Conservation (phyloP, 116 monocot species). For the Posidonia oceanica region DNA sequence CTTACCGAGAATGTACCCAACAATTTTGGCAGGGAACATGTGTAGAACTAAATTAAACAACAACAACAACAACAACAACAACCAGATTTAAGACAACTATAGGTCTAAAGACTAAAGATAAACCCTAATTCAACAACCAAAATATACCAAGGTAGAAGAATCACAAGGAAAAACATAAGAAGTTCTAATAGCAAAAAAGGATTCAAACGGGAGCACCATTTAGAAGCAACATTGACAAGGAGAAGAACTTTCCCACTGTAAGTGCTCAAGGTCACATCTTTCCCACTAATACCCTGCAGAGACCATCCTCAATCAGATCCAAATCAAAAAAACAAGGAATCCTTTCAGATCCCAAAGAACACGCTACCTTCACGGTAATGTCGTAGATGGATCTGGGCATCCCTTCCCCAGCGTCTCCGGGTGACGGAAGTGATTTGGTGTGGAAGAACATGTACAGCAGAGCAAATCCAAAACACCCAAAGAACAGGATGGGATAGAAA, state of each 20-base stretch:
- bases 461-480: too few species aligned
- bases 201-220: slow-evolving; percentile 14
- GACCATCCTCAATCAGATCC: not conserved
- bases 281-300: slow-evolving; percentile 31
- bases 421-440: not conserved
- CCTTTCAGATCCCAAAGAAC: not conserved
- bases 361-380: slow-evolving; percentile 13
- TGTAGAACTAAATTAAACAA: too few species aligned
- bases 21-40: too few species aligned
- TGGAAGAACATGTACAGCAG: not conserved
- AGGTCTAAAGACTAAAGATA: too few species aligned
- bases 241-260: slow-evolving; percentile 44
- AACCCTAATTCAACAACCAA: not conserved
- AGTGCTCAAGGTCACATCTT: slow-evolving; percentile 23
- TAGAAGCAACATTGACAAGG: slow-evolving; percentile 37
- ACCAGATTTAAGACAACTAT: too few species aligned
- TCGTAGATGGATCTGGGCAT: slow-evolving; percentile 15
- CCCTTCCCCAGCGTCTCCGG: slow-evolving; percentile 1
- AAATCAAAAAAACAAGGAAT: not conserved
- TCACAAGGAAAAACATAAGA: not conserved
- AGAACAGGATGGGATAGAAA: not conserved
- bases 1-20: too few species aligned
- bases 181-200: not conserved
- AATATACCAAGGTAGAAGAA: not conserved
- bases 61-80: too few species aligned